Base-by-base conservation (phyloP, 352 stramenopile species). In the Phytophthora cactorum region DNA sequence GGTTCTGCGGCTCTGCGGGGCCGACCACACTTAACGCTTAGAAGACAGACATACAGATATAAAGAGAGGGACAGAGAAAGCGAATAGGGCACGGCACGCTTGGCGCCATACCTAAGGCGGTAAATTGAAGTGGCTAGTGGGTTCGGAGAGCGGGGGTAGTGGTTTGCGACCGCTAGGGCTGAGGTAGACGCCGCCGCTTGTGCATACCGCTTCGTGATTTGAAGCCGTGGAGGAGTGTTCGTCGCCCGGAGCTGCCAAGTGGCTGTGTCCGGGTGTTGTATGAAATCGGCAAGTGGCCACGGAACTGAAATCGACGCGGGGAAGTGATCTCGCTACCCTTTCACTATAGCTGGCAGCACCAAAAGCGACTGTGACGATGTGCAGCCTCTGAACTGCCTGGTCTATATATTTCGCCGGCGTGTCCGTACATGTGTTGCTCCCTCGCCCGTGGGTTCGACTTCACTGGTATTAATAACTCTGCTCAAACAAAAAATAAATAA, bases 1-100 rank as follows among this genome's bases (percentile, higher is more conserved):
- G 41, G n/a, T 47, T 47, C 41, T 47, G 41, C 41, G 41, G 41
- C 15, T 27, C 41, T 47, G 41, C 41, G 41, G 41, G n/a, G 41
- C 14, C 7, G n/a, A 15, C 41, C 41, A 27, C 41, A 47, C 14
- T 6, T 15, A 47, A 47, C n/a, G 22, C 22, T 3, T 2, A 28
- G 39, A 12, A 28, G 41, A 47, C 27, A 27, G 41, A 12, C 41
- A 27, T 2, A 28, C 27, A 27, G 41, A 12, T 15, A 27, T 47
- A 47, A n/a, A 28, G n/a, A 47, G 15, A 47, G 41, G 15, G 41
- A 5, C 6, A 2, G 4, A 27, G 41, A 22, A 22, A 0, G 41
- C n/a, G n/a, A 47, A 47, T 4, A 28, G 41, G 41, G n/a, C n/a
- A 27, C 22, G 22, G 22, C 22, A 22, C 22, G 22, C 1, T 11